phyloP scores from a whole-genome alignment of 2,329 filamentous ascomycete species.

The Pyrenochaeta sp. region DNA sequence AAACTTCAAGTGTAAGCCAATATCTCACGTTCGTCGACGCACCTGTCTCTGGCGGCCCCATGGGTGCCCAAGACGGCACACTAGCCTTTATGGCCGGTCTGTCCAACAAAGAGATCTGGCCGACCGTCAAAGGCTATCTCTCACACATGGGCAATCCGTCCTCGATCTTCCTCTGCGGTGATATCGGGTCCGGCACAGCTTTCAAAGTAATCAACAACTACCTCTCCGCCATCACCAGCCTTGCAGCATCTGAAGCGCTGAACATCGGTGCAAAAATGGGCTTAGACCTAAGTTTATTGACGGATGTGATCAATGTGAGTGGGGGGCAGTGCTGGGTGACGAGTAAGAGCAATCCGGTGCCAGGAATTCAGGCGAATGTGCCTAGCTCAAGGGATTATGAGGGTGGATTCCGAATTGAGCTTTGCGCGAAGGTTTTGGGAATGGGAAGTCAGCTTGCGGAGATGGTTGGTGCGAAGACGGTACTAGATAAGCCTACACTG shows the following conservation, averaged over 20 bases:
- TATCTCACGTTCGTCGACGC: constrained; percentile 85
- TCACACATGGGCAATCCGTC: constrained; percentile 76
- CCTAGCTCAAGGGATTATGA: constrained; percentile 51
- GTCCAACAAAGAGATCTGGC: constrained; percentile 54
- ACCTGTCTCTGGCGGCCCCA: constrained; percentile 93
- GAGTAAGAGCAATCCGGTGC: constrained; percentile 91
- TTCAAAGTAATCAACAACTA: constrained; percentile 98
- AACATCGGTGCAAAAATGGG: constrained; percentile 69
- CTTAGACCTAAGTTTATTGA: constrained; percentile 69
- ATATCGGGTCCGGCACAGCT: constrained; percentile 81
- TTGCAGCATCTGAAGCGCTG: constrained; percentile 70
- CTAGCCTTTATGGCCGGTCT: constrained; percentile 94
- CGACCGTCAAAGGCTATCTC: constrained; percentile 71
- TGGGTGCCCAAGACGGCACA: constrained; percentile 84
- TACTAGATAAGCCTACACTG: constrained; percentile 43
- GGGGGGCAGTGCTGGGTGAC: constrained; percentile 93
- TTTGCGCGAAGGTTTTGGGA: constrained; percentile 45
- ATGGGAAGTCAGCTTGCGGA: constrained; percentile 47
- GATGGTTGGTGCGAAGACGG: constrained; percentile 43
- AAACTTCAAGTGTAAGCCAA: constrained; percentile 53
- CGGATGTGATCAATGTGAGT: constrained; percentile 86
- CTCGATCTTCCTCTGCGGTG: constrained; percentile 82
- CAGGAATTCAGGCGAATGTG: constrained; percentile 52
- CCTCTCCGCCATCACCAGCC: constrained; percentile 90
- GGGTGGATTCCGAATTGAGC: constrained; percentile 49